Conservation (phyloP, 129 eudicot species). For the Erigeron canadensis region DNA sequence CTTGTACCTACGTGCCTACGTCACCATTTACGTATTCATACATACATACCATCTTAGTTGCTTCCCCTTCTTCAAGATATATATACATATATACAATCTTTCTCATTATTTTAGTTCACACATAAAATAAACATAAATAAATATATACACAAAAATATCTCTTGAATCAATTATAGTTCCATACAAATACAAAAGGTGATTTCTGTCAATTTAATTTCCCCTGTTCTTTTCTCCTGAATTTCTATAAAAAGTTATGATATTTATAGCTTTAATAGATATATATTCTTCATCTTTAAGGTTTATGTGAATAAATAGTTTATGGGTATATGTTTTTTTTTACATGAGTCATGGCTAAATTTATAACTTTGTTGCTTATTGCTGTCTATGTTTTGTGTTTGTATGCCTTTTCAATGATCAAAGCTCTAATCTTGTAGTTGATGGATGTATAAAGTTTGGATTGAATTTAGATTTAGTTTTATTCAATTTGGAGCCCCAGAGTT, state of each 20-base stretch:
- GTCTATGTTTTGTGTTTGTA: constrained; percentile 5
- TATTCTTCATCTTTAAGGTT: too few species aligned
- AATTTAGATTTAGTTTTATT: background rate
- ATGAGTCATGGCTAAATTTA: too few species aligned
- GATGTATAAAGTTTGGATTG: constrained; percentile 14
- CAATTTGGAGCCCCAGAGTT: constrained; percentile 12
- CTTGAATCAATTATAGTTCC: background rate
- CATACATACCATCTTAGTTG: background rate
- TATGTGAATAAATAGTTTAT: too few species aligned
- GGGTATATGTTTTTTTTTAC: too few species aligned
- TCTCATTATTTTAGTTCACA: background rate
- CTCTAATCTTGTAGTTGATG: constrained; percentile 11
- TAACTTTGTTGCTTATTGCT: constrained; percentile 21
- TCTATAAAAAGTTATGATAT: too few species aligned
- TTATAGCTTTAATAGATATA: too few species aligned
- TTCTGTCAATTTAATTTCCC: too few species aligned
- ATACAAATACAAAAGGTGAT: background rate
- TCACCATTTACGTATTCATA: constrained; percentile 29
- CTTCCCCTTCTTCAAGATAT: constrained; percentile 31
- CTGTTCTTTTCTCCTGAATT: too few species aligned
- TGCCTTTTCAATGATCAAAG: constrained; percentile 13
- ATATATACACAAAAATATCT: background rate
- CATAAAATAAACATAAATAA: background rate
- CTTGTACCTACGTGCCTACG: constrained; percentile 11
- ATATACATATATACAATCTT: background rate